A percentile compares a stretch with the other conserved stretches of the same genome.
phyloP scores from a whole-genome alignment of 768 basidiomycete species.

The Kwoniella newhampshirensis region DNA sequence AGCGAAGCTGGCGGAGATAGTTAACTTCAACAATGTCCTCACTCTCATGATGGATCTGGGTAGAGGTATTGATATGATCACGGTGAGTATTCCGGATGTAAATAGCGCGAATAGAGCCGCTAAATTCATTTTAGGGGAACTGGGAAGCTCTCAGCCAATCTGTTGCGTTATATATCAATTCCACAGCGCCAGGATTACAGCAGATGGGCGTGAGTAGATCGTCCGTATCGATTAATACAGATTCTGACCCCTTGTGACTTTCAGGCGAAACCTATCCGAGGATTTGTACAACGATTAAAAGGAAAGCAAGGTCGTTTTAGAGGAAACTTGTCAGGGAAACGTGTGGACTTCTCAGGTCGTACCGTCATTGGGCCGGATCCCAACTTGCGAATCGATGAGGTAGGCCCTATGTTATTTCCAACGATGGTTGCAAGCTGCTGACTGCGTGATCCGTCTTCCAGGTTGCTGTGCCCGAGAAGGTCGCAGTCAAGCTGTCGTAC shows the following conservation, averaged over 20 bases:
- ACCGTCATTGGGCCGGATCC: constrained; percentile 99
- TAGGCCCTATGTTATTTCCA: constrained; percentile 25
- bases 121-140: constrained; percentile 62
- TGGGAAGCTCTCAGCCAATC: constrained; percentile 96
- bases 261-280: constrained; percentile 86
- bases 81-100: constrained; percentile 24
- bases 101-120: background rate
- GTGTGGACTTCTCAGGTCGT: constrained; percentile 96
- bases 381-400: constrained; percentile 97
- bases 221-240: background rate
- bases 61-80: constrained; percentile 51
- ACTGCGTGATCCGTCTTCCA: background rate
- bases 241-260: background rate
- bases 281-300: constrained; percentile 95
- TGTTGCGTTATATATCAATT: constrained; percentile 97
- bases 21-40: constrained; percentile 88
- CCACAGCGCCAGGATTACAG: constrained; percentile 89
- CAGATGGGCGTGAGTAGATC: constrained; percentile 61
- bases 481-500: constrained; percentile 91
- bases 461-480: constrained; percentile 90
- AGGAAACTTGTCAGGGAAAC: constrained; percentile 96
- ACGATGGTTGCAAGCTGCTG: background rate
- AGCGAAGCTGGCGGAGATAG: constrained; percentile 94
- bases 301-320: constrained; percentile 99
- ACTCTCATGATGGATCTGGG: constrained; percentile 86